phyloP scores from a whole-genome alignment of 371 early-diverging fungal genomes.

The Circinella minor region DNA sequence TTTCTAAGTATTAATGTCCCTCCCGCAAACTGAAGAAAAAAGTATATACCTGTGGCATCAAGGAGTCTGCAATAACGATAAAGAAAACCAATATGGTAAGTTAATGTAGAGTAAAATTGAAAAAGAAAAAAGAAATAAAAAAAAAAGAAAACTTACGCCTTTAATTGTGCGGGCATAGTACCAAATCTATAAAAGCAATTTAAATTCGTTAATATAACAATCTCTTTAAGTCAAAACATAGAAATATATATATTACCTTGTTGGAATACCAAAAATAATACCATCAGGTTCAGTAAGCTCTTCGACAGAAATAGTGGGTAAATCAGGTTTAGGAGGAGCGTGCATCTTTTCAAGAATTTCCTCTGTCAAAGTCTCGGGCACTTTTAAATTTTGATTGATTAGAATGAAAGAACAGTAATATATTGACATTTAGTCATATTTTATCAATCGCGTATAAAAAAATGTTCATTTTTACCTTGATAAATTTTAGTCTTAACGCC shows the following conservation, averaged over 20 bases:
- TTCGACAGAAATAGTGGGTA: constrained; percentile 66
- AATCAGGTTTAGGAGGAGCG: constrained; percentile 63
- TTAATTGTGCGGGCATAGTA: constrained; percentile 77
- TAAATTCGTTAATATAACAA: background rate
- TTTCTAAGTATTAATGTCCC: too few relatives aligned
- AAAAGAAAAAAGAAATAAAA: background rate
- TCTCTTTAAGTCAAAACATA: background rate
- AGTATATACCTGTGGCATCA: constrained; percentile 44
- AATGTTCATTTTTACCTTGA: constrained; percentile 42
- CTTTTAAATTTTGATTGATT: background rate
- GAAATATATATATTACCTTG: constrained; percentile 25
- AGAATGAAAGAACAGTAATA: background rate
- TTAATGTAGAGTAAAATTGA: background rate
- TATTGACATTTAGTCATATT: too few relatives aligned
- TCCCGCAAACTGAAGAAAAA: too few relatives aligned
- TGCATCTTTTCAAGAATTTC: constrained; percentile 77
- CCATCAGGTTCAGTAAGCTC: constrained; percentile 77
- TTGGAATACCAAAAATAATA: constrained; percentile 80
- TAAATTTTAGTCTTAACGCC: constrained; percentile 70
- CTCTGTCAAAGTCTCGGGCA: constrained; percentile 65
- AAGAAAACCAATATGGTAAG: too few relatives aligned
- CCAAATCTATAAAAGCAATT: constrained; percentile 43
- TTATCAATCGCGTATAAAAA: background rate
- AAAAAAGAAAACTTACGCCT: constrained; percentile 42
- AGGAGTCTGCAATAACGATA: constrained; percentile 23